phyloP scores from a whole-genome alignment of 805 yeast species.

The Wickerhamiella hasegawae region DNA sequence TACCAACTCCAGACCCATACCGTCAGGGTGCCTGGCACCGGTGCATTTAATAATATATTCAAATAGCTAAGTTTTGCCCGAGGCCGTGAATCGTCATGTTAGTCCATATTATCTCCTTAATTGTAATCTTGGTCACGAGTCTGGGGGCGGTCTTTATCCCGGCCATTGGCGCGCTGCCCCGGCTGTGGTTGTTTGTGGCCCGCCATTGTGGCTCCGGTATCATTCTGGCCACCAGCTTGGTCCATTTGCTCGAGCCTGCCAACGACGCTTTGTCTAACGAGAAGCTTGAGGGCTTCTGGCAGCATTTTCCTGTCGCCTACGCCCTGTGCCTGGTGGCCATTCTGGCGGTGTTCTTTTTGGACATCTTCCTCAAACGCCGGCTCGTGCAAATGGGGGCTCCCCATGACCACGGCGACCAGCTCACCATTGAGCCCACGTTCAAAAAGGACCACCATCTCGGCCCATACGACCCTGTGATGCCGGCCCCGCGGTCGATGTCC shows the following conservation, averaged over 20 bases:
- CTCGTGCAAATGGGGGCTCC: neutral
- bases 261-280: constrained; percentile 4
- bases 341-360: constrained; percentile 3
- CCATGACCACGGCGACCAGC: neutral
- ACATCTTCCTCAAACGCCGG: constrained; percentile 4
- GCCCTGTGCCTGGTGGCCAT: constrained; percentile 5
- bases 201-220: constrained; percentile 55
- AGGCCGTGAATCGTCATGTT: too few species aligned
- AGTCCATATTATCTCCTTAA: neutral
- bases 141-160: constrained; percentile 6
- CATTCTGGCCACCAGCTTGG: constrained; percentile 54
- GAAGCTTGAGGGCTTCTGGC: neutral
- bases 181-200: constrained; percentile 1
- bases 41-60: too few species aligned
- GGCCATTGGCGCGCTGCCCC: constrained; percentile 1
- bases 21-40: too few species aligned
- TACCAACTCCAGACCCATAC: too few species aligned
- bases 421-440: neutral
- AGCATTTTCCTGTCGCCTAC: constrained; percentile 5
- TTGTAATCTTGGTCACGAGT: constrained; percentile 1
- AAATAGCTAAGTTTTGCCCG: too few species aligned
- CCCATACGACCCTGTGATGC: too few species aligned
- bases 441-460: neutral
- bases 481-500: neutral
- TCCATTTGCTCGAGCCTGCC: constrained; percentile 35